Evolutionary conservation across 2,329 filamentous ascomycete species (phyloP).

Genomic region (Colletotrichum sp.): DNA sequence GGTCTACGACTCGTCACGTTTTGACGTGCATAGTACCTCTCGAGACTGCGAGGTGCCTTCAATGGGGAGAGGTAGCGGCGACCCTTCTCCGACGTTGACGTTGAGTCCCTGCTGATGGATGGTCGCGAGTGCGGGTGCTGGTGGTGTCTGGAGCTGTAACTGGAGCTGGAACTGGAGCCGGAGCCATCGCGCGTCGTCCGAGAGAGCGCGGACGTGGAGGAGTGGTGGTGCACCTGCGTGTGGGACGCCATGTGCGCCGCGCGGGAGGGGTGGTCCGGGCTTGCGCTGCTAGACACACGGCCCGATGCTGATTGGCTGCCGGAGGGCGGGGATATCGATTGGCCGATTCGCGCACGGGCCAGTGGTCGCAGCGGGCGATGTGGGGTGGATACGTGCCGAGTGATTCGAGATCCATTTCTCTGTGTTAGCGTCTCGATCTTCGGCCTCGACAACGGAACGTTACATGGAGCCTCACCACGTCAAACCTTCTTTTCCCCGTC

Average conservation of each 20-base stretch:
- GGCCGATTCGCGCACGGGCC: background rate
- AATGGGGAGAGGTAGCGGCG: conserved; percentile 22
- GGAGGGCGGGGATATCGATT: background rate
- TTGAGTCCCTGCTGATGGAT: background rate
- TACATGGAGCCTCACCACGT: conserved; percentile 21
- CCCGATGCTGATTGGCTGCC: background rate
- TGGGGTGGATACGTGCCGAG: background rate
- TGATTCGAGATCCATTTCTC: background rate
- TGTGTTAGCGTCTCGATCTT: conserved; percentile 14
- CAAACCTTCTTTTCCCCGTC: conserved; percentile 17
- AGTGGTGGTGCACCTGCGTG: background rate
- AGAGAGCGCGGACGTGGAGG: background rate
- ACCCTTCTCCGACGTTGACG: conserved; percentile 14
- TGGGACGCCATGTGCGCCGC: conserved; percentile 15
- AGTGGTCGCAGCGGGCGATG: background rate
- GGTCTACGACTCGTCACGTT: conserved; percentile 30
- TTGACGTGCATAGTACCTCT: conserved; percentile 25
- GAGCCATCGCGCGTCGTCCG: background rate
- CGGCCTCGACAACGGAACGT: conserved; percentile 19
- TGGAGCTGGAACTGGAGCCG: background rate
- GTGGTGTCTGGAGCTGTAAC: background rate
- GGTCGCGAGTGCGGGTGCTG: background rate
- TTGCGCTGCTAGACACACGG: background rate
- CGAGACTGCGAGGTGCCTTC: conserved; percentile 21
- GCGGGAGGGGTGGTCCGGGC: conserved; percentile 4